Base-by-base conservation (phyloP, 495 filamentous ascomycete genomes). In the Xylaria palmicola region DNA sequence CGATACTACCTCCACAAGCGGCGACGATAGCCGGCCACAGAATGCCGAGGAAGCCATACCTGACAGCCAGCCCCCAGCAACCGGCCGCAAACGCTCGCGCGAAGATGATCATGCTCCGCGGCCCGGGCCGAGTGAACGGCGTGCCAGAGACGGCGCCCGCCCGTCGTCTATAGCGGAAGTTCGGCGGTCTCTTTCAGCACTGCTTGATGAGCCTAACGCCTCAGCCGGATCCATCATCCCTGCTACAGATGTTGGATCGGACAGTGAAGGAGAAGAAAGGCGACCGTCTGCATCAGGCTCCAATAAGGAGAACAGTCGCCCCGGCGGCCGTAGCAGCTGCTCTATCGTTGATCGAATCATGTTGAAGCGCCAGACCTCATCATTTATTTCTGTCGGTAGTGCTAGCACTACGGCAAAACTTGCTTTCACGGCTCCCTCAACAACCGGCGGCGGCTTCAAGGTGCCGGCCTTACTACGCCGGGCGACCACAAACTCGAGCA, bases 331-430 rank as follows among this genome's bases (percentile, higher is more conserved):
- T 20, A 30, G 0, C 4, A 76, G 79, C 53, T 72, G 77, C 15
- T 70, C 77, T 22, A 81, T 93, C 57, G 85, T 98, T 54, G 91
- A 98, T 75, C 91, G 93, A 59, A 86, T 96, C 48, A 83, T 85
- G 47, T 81, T 95, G 36, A 88, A 91, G 65, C 88, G 90, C 50
- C 79, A 81, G 65, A 72, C 74, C 5, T 81, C 81, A 41, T 64
- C 65, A 32, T 56, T 49, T 22, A 63, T 62, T 37, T 74, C 74
- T 26, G 67, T 63, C 3, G 27, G 6, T 4, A 49, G 59, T 26
- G 60, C 36, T 30, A 48, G 63, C 17, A 24, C 36, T 5, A 56
- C 54, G 7, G 68, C 77, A 34, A 79, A 84, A 29, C 72, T 89
- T 44, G 90, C 90, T 4, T 93, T 93, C 76, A 68, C 77, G 30